Evolutionary conservation across 768 basidiomycete genomes (phyloP), one percentile per base, ranked within the genome.

Genomic region (Russula griseocarnosa): DNA sequence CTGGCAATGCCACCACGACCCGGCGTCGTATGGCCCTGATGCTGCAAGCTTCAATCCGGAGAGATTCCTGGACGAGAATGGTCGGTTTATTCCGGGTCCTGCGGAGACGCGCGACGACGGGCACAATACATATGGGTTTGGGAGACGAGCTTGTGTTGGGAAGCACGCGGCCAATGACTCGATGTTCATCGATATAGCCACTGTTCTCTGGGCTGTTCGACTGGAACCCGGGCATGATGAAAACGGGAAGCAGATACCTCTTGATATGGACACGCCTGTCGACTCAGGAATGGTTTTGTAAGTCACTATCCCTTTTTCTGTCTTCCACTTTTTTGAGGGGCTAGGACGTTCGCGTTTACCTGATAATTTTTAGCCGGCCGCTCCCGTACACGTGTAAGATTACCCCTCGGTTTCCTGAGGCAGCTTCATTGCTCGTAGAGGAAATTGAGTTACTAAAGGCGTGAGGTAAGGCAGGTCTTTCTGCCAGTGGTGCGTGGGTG

Each of bases 131-230:
- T 69, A 53, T 32, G 67, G 65, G 2, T 68, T 65, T 32, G 67
- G 67, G 20, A 32, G 44, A 24, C 61, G 70, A 3, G 58, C 59
- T 14, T 71, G 70, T 38, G 46, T 62, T 10, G 71, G 71, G 24
- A 55, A 55, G n/a, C 58, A 65, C 9, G 18, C 67, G 18, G 71
- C 68, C 16, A 60, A 67, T 20, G 60, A 69, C 7, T 2, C 67
- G 13, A 24, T 70, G 18, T 71, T 66, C 57, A 62, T 71, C 46
- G n/a, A 53, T 34, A 61, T 71, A 11, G 68, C 71, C 32, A 61
- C 62, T 8, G 16, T 69, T 4, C 67, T 71, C 8, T 67, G 67
- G 65, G 60, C 70, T 16, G 58, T 59, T 36, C 50, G 66, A 26
- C 64, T 67, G 26, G 60, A 60, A 58, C 60, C 57, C 9, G 16